Base-by-base conservation (phyloP, 257 asterid genomes). In the Forsythia suspensa region DNA sequence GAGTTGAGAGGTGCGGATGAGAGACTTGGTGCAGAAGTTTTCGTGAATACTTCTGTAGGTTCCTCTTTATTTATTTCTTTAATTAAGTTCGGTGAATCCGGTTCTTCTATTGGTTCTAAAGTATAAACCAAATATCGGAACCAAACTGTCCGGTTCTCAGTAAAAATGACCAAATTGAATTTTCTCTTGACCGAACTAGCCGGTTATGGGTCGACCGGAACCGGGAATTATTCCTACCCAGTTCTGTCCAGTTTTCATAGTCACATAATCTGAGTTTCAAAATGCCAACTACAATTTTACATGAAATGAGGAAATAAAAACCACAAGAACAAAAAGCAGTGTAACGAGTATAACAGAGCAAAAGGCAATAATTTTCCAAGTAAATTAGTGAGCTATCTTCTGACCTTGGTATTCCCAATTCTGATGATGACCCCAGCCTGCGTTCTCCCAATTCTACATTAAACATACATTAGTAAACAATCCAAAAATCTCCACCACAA, bases 351-450 rank as follows among this genome's bases (percentile, higher is more conserved):
- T 68, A 76, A 51, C 34, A 73, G 69, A 75, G 48, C 43, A 48
- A 68, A 41, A 44, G 72, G 72, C 29, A 73, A 72, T 46, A n/a
- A 55, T 43, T 63, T 44, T 78, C 66, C 48, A 79, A 65, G 72
- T 24, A 37, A 67, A 66, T 70, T n/a, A 78, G 66, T 71, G 78
- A 82, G 57, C 77, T 68, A 67, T 80, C 59, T 52, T 84, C 93
- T 81, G 74, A 95, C 97, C 88, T 88, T 89, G 91, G 88, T 89
- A 88, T 73, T 89, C 92, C 97, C 95, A 88, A 82, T 76, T 87
- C 80, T 91, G 99, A 43, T 87, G 97, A 78, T 87, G 98, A 83
- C 80, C 88, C 99, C 96, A 91, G 85, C 79, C 86, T 84, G 92
- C 89, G 77, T 75, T 89, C 55, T 90, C 96, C 95, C 90, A 84